Evolutionary conservation across 2,329 filamentous ascomycete genomes (phyloP).

Genomic region (Aspergillus ibericus): DNA sequence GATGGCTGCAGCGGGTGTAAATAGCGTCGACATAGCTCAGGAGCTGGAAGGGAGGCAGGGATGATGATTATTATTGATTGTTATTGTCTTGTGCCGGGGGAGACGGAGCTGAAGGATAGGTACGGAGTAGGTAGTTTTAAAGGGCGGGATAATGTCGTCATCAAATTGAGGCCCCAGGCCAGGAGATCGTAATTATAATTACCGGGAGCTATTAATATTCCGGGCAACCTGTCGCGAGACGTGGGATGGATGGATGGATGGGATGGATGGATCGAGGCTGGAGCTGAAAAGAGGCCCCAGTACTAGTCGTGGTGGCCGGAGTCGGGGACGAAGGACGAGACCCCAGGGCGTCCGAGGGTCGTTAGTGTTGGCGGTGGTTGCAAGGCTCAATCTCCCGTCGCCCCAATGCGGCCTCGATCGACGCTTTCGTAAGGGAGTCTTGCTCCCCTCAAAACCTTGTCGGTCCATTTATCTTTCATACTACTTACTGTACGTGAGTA

Average conservation of each 20-base stretch:
- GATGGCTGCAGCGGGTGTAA: conserved; percentile 5
- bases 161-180: background rate
- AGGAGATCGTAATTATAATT: conserved; percentile 2
- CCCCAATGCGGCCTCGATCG: conserved; percentile 26
- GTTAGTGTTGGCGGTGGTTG: conserved; percentile 10
- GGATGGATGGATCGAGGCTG: conserved; percentile 13
- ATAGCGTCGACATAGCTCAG: background rate
- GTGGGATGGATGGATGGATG: conserved; percentile 6
- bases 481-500: background rate
- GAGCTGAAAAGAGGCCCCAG: conserved; percentile 18
- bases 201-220: conserved; percentile 3
- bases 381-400: conserved; percentile 23
- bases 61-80: background rate
- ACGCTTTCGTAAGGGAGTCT: conserved; percentile 17
- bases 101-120: background rate
- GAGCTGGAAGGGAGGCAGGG: background rate
- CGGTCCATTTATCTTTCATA: conserved; percentile 1
- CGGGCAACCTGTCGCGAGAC: background rate
- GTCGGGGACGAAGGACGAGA: conserved; percentile 3
- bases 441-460: conserved; percentile 15
- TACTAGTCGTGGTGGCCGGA: background rate
- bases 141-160: background rate
- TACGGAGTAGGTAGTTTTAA: background rate
- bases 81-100: background rate
- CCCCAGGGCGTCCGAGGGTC: conserved; percentile 8